These are phyloP conservation scores for Colletotrichum nymphaeae DNA, from an alignment of 2,329 filamentous ascomycete species.

Conservation along the genomic window DNA sequence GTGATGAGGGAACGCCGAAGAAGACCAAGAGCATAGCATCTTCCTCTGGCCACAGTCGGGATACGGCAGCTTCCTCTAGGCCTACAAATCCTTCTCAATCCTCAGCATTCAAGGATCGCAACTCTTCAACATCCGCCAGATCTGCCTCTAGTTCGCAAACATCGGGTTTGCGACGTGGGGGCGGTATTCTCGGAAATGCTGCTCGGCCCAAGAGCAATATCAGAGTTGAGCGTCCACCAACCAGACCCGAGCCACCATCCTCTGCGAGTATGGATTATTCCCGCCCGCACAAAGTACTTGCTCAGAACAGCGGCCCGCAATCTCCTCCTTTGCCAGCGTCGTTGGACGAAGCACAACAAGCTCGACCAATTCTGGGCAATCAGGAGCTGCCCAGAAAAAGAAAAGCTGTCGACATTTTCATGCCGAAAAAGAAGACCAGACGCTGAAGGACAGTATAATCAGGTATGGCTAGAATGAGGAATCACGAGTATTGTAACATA, in stretches of 20 bases:
- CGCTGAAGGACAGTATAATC: background rate
- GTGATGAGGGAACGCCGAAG: slow-evolving; percentile 17
- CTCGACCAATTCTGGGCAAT: slow-evolving; percentile 10
- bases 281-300: slow-evolving; percentile 8
- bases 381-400: slow-evolving; percentile 48
- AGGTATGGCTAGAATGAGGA: background rate
- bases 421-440: slow-evolving; percentile 56
- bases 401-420: slow-evolving; percentile 62
- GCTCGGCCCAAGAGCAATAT: slow-evolving; percentile 29
- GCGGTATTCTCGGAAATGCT: slow-evolving; percentile 27
- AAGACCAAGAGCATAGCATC: slow-evolving; percentile 9
- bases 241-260: background rate
- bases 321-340: slow-evolving; percentile 39
- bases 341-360: slow-evolving; percentile 22
- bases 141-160: background rate
- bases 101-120: background rate
- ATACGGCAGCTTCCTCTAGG: background rate
- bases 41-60: slow-evolving; percentile 3
- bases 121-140: background rate
- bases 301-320: slow-evolving; percentile 7
- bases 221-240: slow-evolving; percentile 20
- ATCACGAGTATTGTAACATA: background rate
- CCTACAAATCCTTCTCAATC: background rate
- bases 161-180: slow-evolving; percentile 17
- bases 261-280: background rate